Evolutionary conservation across 352 stramenopile genomes (phyloP).

Genomic region (Pythium monospermum): DNA sequence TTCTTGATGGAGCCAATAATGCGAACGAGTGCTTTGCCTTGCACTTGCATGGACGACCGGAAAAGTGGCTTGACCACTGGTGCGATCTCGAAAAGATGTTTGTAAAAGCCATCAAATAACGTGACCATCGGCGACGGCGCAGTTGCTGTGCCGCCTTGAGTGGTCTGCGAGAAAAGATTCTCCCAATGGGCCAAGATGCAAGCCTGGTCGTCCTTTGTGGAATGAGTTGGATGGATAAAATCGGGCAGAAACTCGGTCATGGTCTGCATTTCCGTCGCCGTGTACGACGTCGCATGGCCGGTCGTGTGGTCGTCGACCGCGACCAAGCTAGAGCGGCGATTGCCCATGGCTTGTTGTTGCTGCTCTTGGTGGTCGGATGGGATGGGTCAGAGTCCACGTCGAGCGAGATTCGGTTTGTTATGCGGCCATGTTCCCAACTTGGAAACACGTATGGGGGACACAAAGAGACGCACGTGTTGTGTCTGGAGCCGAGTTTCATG

Average conservation of each 20-base stretch:
- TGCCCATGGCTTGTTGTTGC: conserved; percentile 14
- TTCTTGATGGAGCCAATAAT: conserved; percentile 36
- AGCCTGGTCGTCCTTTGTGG: conserved; percentile 20
- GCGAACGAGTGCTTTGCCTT: conserved; percentile 34
- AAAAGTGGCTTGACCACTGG: conserved; percentile 38
- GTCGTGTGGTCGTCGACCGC: conserved; percentile 13
- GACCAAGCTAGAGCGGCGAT: conserved; percentile 14
- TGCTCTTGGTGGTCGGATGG: neutral
- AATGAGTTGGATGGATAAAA: conserved; percentile 22
- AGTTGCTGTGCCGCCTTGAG: conserved; percentile 1
- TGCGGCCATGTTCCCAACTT: too few species aligned
- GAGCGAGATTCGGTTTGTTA: neutral
- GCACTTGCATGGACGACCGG: conserved; percentile 32
- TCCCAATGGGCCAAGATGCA: conserved; percentile 26
- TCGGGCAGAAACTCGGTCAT: conserved; percentile 28
- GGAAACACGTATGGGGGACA: too few species aligned
- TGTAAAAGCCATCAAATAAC: conserved; percentile 43
- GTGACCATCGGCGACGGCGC: conserved; percentile 25
- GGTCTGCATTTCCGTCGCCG: conserved; percentile 9
- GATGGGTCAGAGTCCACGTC: neutral
- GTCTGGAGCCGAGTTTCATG: too few species aligned
- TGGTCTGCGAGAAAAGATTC: conserved; percentile 23
- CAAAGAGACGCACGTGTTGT: too few species aligned
- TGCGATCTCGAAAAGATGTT: conserved; percentile 29
- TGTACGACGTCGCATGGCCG: conserved; percentile 12